Evolutionary conservation across 257 asterid species (phyloP).

Genomic region (Solanum pimpinellifolium): DNA sequence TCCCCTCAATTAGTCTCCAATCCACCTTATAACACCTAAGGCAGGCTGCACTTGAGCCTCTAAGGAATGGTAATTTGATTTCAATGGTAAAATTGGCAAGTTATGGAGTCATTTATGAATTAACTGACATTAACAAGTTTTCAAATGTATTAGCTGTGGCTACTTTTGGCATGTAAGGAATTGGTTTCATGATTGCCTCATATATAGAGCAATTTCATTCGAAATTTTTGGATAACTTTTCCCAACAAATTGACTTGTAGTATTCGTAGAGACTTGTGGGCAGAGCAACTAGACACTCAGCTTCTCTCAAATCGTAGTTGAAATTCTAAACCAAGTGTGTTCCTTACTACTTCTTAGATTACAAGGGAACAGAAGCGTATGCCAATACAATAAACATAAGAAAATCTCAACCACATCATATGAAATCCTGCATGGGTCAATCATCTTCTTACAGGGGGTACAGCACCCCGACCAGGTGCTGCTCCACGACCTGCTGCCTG

Average conservation of each 20-base stretch:
- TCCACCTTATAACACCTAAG: too few relatives aligned
- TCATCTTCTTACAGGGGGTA: constrained; percentile 85
- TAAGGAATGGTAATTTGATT: too few relatives aligned
- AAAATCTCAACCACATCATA: background rate
- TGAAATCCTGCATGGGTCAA: background rate
- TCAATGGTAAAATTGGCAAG: too few relatives aligned
- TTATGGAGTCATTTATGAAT: too few relatives aligned
- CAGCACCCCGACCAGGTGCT: constrained; percentile 75
- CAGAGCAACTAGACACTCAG: background rate
- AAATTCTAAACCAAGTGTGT: background rate
- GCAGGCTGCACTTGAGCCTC: too few relatives aligned
- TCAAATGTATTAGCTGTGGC: background rate
- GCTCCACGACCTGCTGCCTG: constrained; percentile 93
- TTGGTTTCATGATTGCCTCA: background rate
- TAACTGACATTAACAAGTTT: too few relatives aligned
- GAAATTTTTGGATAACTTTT: background rate
- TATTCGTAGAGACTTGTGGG: background rate
- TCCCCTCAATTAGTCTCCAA: too few relatives aligned
- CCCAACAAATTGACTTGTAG: background rate
- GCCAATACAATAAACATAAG: background rate
- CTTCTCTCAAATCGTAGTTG: background rate
- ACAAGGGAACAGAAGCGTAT: background rate
- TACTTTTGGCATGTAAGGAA: background rate
- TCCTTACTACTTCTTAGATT: background rate
- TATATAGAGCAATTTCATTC: background rate